Base-by-base conservation (phyloP, 1,284 basidiomycete genomes). In the Malassezia equina region DNA sequence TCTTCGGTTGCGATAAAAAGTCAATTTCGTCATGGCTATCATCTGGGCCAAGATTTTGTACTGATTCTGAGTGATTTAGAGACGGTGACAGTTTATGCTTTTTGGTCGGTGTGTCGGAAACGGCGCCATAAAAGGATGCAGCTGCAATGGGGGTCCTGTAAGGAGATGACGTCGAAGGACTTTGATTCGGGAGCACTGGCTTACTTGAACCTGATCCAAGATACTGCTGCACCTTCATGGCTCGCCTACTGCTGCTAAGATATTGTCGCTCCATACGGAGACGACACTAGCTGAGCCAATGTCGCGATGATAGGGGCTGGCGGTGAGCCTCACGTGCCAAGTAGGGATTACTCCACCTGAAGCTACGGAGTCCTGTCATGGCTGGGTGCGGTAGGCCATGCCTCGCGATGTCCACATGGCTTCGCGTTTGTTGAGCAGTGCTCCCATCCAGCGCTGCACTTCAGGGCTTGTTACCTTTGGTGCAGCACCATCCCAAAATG, bases 401-500 rank as follows among this genome's bases (percentile, higher is more conserved):
- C 52, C 58, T 32, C 47, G 55, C 4, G 23, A 24, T 25, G 23
- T 12, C 54, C 54, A 56, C 15, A 56, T 43, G 8, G 28, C 31
- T 23, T 43, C 42, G 27, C 54, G 48, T 33, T 56, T 56, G 1
- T 21, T 32, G 3, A 56, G 49, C 17, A 56, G 54, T 24, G 43
- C 36, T 12, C 17, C 21, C 8, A 42, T 17, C 69, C 67, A 69
- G 43, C 48, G 44, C 25, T 63, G 59, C 4, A 71, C 51, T 29
- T 59, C 52, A 9, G 64, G 62, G 51, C 68, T 62, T 0, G 40
- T 39, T 21, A 71, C 60, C 28, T 68, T 57, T 3, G 53, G 51
- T 2, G 63, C 47, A 25, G 60, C 61, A 8, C 63, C 63, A 15
- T 47, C 48, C 56, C 58, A 73, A 42, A 74, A 74, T n/a, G 54